Evolutionary conservation across 2,329 filamentous ascomycete genomes (phyloP), one percentile per base, ranked within the genome.

Genomic region (Mycosphaerella sp.): DNA sequence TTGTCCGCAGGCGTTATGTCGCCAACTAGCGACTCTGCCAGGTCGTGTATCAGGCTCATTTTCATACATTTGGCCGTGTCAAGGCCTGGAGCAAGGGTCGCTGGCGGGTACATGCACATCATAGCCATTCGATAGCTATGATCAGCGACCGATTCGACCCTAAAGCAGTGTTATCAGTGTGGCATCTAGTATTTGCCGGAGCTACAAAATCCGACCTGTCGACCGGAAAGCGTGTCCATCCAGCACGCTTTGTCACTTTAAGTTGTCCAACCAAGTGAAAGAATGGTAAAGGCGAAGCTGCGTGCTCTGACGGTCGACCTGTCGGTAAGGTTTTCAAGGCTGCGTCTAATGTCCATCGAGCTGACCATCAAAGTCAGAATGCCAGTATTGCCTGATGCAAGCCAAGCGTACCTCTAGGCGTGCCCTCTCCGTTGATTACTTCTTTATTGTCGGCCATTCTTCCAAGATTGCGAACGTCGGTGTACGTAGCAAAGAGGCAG

Each of bases 41-140:
- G 10, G 45, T 52, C 50, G 34, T 52, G 50, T 17, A 52, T 7
- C 36, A 52, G 36, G 17, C 18, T 21, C 50, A 52, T 52, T 27
- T 52, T 41, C 37, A 52, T 41, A 44, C 50, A 52, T 37, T 52
- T 50, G 34, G n/a, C 14, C 47, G 49, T 27, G 50, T 52, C 50
- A 25, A 52, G 48, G 17, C 34, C 8, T 40, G 48, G 49, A 36
- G 45, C 28, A 25, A 52, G 35, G 17, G 49, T 30, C 34, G 47
- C 27, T 28, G 50, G 46, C 8, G 37, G 44, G 28, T 44, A 27
- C 50, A 52, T 52, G 37, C 17, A 28, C 45, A 52, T 41, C 8
- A 52, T 39, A 41, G 50, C 30, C 50, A 52, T 52, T 25, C 50
- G 46, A 30, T 42, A 52, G 44, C 49, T 52, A 37, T 52, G 50